phyloP scores from a whole-genome alignment of 148 eudicot genomes.

The Gaultheria prostrata region DNA sequence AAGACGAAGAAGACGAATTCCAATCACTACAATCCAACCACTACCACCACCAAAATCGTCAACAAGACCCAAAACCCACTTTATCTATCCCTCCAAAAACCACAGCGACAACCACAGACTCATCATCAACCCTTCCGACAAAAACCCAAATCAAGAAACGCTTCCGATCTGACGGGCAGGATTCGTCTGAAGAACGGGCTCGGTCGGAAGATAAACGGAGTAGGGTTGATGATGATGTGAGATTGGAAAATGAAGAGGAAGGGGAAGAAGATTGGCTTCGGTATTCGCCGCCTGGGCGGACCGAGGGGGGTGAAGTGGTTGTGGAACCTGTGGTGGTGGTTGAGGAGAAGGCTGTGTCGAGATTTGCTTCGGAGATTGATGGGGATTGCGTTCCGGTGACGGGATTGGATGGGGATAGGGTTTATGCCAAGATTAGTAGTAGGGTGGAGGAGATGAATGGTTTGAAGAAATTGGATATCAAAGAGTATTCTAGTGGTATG shows the following conservation, averaged over 20 bases:
- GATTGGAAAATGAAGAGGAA: slow-evolving; percentile 23
- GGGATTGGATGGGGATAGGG: slow-evolving; percentile 73
- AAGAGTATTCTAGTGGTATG: slow-evolving; percentile 40
- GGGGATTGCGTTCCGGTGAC: slow-evolving; percentile 86
- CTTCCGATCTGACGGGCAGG: slow-evolving; percentile 29
- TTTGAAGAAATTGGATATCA: slow-evolving; percentile 26
- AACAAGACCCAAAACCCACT: slow-evolving; percentile 17
- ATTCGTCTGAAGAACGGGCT: not conserved
- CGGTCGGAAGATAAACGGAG: slow-evolving; percentile 21
- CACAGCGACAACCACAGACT: slow-evolving; percentile 14
- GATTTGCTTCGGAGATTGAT: slow-evolving; percentile 68
- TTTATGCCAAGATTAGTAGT: slow-evolving; percentile 64
- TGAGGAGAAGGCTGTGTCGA: slow-evolving; percentile 44
- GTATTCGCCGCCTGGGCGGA: slow-evolving; percentile 18
- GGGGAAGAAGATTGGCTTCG: slow-evolving; percentile 37
- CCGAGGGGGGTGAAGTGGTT: not conserved
- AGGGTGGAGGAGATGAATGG: slow-evolving; percentile 28
- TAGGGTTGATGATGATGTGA: slow-evolving; percentile 25
- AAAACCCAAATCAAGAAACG: slow-evolving; percentile 40
- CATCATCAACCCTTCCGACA: not conserved
- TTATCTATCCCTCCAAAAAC: slow-evolving; percentile 22
- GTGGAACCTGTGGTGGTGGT: slow-evolving; percentile 16
- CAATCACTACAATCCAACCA: not conserved
- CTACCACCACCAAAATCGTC: not conserved
- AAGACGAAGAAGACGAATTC: not conserved